Percentiles rank a stretch among this genome's conserved stretches.
phyloP scores from a whole-genome alignment of 2,329 filamentous ascomycete genomes.

The Talaromyces sp. region DNA sequence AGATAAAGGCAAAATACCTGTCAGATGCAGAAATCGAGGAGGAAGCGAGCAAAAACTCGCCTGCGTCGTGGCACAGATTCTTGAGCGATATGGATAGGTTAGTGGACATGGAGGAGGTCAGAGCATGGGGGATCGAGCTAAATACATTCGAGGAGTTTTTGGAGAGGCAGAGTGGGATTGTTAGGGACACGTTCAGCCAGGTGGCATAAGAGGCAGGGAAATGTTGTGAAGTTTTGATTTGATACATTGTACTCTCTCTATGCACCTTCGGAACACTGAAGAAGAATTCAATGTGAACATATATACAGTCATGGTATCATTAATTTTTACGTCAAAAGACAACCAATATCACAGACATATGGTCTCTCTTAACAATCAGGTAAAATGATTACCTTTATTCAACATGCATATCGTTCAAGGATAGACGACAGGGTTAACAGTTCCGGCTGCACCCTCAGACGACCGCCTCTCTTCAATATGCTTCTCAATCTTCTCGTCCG shows the following conservation, averaged over 20 bases:
- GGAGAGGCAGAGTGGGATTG: constrained; percentile 36
- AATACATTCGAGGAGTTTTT: constrained; percentile 47
- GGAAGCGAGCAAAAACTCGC: constrained; percentile 34
- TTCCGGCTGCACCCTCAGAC: background rate
- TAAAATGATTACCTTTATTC: background rate
- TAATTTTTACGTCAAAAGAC: background rate
- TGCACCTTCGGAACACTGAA: background rate
- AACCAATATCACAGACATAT: background rate
- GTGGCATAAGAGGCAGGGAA: background rate
- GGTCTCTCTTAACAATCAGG: background rate
- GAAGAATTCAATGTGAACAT: background rate
- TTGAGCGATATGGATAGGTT: constrained; percentile 36
- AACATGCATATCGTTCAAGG: background rate
- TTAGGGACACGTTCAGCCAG: constrained; percentile 21
- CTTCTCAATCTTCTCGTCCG: constrained; percentile 12
- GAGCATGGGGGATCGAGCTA: constrained; percentile 41
- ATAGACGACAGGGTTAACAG: background rate
- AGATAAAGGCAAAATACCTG: constrained; percentile 40
- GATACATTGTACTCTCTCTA: background rate
- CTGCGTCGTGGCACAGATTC: constrained; percentile 39
- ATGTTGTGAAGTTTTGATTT: background rate
- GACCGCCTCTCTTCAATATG: constrained; percentile 10
- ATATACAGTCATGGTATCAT: background rate
- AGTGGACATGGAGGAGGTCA: constrained; percentile 33
- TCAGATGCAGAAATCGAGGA: constrained; percentile 43